Base-by-base conservation (phyloP, 176 grass and related monocot species). In the Tillandsia fasciculata region DNA sequence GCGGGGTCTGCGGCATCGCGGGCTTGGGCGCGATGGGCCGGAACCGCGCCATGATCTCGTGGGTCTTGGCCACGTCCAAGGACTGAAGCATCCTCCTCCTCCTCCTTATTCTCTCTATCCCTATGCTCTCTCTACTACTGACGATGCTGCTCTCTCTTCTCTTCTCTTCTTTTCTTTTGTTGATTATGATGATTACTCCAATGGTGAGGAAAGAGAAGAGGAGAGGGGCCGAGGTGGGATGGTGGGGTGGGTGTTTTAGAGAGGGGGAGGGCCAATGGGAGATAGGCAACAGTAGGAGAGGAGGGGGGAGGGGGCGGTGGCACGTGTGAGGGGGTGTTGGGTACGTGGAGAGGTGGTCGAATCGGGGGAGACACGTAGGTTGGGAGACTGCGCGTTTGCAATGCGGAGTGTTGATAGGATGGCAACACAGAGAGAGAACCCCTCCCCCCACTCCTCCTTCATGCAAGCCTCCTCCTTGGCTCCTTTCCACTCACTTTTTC, bases 21-120 rank as follows among this genome's bases (percentile, higher is more conserved):
- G 93, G 89, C 84, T 83, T 97, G 29, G 94, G 94, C 61, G 94
- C 94, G 83, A 97, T 97, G 77, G 94, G 94, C 17, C 94, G 70
- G 79, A 90, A 97, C 23, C 89, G 71, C 20, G 94, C 82, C 79
- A 97, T 79, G 81, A 97, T 97, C 86, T 92, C 79, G 79, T 97
- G 83, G 73, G 90, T 88, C 77, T 97, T 97, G 73, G 86, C 83
- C 80, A 83, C 77, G 71, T 97, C 84, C 48, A 77, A 77, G 17
- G 66, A 79, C 73, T 83, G 87, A 64, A 93, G 87, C 58, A 99
- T 77, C 89, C 90, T 85, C 73, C 65, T 53, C n/a, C 68, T 52
- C 11, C 8, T 22, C 26, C 23, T 50, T 20, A 20, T 20, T 20
- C 3, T 80, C 86, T 79, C 82, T 90, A 9, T 74, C 66, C 64